Base-by-base conservation (phyloP, 306 rosid species). In the Luffa acutangula region DNA sequence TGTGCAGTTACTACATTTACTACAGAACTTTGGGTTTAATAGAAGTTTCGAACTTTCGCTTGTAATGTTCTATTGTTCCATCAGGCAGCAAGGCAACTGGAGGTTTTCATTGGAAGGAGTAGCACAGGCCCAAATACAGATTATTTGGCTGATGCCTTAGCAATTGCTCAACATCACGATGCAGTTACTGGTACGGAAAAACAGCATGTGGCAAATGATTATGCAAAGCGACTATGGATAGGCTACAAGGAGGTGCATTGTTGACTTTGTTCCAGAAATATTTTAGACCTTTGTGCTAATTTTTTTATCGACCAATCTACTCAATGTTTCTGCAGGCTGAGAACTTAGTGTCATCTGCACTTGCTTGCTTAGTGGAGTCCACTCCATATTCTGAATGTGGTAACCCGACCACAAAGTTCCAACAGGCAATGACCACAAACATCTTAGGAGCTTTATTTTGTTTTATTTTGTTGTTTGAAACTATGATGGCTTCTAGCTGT, bases 201-300 rank as follows among this genome's bases (percentile, higher is more conserved):
- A 83, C 97, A 95, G 82, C 99, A 95, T 42, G 99, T 95, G 77
- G 99, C 97, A 63, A 81, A 91, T 90, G 99, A 95, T 86, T 95
- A 95, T 86, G 99, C 94, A 12, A 95, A 92, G 86, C 92, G 99
- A 36, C 89, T 88, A 54, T 80, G 86, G 2, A 88, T 86, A 45
- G 91, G 91, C 45, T 88, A 88, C 73, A 80, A 43, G 13, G 87
- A 88, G 89, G 91, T 88, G 56, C 67, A 6, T 20, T 18, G 7
- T 39, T 79, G 33, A 41, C 14, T 59, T 39, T 57, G 39, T 56
- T 77, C 41, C 41, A 39, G 20, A 77, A 77, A 54, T 39, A 57
- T 36, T 76, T 76, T 12, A 54, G 41, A 39, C 70, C 9, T 57
- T 34, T 34, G 31, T 52, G 78, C 58, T 52, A 17, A 51, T 9